These are phyloP conservation scores for Plenodomus biglobosus DNA, from an alignment of 2,329 filamentous ascomycete species.

Conservation along the genomic window DNA sequence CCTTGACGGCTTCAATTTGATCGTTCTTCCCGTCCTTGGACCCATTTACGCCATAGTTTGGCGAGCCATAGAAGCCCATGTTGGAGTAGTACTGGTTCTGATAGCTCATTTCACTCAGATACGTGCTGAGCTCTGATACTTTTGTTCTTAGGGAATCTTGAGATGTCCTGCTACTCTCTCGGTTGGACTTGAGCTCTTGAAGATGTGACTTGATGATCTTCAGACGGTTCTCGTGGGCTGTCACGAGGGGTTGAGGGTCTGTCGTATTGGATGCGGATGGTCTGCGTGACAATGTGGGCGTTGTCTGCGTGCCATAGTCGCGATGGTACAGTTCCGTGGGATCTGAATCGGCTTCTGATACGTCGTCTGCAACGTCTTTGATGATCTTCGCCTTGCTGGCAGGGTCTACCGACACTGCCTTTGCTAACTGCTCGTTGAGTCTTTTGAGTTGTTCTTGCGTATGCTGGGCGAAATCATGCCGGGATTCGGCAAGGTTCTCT, in stretches of 20 bases:
- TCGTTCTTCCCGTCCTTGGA: conserved; percentile 64
- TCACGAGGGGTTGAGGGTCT: conserved; percentile 32
- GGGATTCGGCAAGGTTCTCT: conserved; percentile 54
- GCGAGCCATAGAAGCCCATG: conserved; percentile 37
- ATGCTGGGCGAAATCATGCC: conserved; percentile 60
- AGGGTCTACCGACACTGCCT: conserved; percentile 65
- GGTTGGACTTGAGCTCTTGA: conserved; percentile 53
- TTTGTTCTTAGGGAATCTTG: conserved; percentile 53
- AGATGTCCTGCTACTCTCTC: conserved; percentile 53
- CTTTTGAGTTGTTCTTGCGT: conserved; percentile 55
- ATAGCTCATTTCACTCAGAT: conserved; percentile 56
- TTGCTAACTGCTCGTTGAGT: conserved; percentile 60
- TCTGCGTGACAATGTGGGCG: conserved; percentile 52
- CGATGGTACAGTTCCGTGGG: conserved; percentile 80
- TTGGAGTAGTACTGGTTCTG: conserved; percentile 48
- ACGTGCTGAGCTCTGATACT: conserved; percentile 60
- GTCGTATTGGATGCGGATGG: conserved; percentile 28
- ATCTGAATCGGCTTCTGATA: conserved; percentile 58
- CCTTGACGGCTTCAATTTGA: conserved; percentile 71
- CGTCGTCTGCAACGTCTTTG: conserved; percentile 39
- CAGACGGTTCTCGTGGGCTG: conserved; percentile 50
- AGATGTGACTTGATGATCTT: conserved; percentile 56
- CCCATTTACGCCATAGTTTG: conserved; percentile 26
- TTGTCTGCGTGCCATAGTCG: conserved; percentile 78
- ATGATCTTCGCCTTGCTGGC: conserved; percentile 32